Evolutionary conservation across 495 filamentous ascomycete species (phyloP), one percentile per base, ranked within the genome.

Genomic region (Neurospora sp.): DNA sequence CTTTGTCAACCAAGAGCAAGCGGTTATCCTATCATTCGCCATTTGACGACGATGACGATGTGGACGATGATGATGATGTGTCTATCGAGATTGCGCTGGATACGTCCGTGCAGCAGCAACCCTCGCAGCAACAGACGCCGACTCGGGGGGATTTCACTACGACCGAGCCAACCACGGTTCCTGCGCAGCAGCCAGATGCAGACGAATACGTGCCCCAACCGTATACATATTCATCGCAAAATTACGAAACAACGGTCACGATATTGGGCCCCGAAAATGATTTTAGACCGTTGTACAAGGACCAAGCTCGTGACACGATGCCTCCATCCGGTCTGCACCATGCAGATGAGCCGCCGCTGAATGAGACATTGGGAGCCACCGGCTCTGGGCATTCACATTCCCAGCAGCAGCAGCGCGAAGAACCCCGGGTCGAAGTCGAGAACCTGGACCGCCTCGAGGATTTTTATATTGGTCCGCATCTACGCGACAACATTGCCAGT

Each of bases 41-140:
- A 9, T 82, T 82, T 62, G 82, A 80, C 23, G 79, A 80, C 4
- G 75, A 82, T 7, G 82, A 83, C 40, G 83, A 83, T 35, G 76
- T 71, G 16, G 46, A 75, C 46, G 79, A 82, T 71, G 83, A 85
- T 66, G 84, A 83, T 72, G 75, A 76, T 44, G 74, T 81, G 20
- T 84, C 84, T 41, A 82, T 83, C 71, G 78, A 82, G 42, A 80
- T 84, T 72, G 81, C 82, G 6, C 81, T 84, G 39, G 83, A 84
- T 76, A 73, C 81, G 35, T 81, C 79, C 8, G 35, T 59, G 44
- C 59, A 70, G 35, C 48, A 59, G 20, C 77, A 77, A 39, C 9
- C 72, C 9, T 77, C 77, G n/a, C 75, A 76, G 16, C 77, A 80
- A 46, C 72, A 79, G 11, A 81, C 79, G 40, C 78, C 82, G 27